A percentile compares a stretch with the other conserved stretches of the same genome.
Evolutionary conservation across 2,329 filamentous ascomycete genomes (phyloP).

Genomic region (Epichloe sp.): DNA sequence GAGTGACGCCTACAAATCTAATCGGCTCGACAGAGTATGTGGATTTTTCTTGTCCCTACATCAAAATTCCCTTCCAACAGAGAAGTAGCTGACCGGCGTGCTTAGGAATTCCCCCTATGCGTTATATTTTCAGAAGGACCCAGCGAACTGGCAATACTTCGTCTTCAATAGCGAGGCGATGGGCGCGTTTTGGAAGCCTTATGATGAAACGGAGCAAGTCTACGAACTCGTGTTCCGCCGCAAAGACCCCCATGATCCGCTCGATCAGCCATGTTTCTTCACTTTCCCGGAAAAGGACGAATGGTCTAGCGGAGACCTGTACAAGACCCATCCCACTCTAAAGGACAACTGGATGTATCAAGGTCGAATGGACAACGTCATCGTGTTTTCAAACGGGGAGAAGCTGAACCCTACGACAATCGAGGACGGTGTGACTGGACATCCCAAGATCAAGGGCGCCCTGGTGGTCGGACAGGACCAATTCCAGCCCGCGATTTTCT

Average conservation of each 20-base stretch:
- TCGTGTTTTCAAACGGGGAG: slow-evolving; percentile 27
- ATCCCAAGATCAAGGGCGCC: slow-evolving; percentile 17
- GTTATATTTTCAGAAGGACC: slow-evolving; percentile 19
- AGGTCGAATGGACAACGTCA: slow-evolving; percentile 26
- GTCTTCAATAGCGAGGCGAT: slow-evolving; percentile 26
- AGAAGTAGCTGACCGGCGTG: neutral
- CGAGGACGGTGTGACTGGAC: slow-evolving; percentile 18
- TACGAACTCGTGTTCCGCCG: slow-evolving; percentile 25
- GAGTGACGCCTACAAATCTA: slow-evolving; percentile 21
- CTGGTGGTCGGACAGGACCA: slow-evolving; percentile 29
- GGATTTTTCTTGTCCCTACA: neutral
- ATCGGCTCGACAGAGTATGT: slow-evolving; percentile 31
- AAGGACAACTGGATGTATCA: slow-evolving; percentile 21
- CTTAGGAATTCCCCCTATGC: slow-evolving; percentile 22
- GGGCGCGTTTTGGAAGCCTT: slow-evolving; percentile 26
- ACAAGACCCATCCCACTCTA: slow-evolving; percentile 20
- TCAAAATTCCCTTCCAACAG: neutral
- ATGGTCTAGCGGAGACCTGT: slow-evolving; percentile 25
- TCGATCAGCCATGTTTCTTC: slow-evolving; percentile 22
- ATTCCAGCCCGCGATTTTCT: slow-evolving; percentile 33
- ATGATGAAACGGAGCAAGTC: slow-evolving; percentile 3
- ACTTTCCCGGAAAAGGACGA: slow-evolving; percentile 22
- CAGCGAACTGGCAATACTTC: slow-evolving; percentile 29
- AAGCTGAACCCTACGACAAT: slow-evolving; percentile 28
- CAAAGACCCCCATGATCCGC: slow-evolving; percentile 21